Evolutionary conservation across 805 yeast genomes (phyloP).

Genomic region (Myxozyma monticola): DNA sequence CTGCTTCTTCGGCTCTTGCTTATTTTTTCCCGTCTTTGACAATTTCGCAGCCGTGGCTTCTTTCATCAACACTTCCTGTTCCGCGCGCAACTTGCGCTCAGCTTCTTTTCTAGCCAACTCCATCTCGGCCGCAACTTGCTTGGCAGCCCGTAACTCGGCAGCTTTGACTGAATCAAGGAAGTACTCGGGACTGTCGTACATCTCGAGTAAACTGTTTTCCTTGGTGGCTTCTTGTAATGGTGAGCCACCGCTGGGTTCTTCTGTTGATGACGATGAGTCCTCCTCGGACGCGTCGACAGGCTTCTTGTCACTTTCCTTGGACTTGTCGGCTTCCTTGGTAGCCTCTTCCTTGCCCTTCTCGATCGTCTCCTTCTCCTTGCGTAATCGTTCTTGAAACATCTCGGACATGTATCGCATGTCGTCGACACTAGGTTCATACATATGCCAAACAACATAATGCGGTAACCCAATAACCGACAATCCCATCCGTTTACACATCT

Average conservation of each 20-base stretch:
- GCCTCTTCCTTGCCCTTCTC: conserved; percentile 9
- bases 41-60: conserved; percentile 3
- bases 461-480: conserved; percentile 85
- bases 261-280: neutral
- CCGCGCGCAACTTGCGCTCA: conserved; percentile 7
- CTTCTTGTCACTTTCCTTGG: conserved; percentile 6
- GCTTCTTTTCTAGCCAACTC: conserved; percentile 11
- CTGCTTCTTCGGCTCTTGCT: neutral
- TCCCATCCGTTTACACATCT: conserved; percentile 82
- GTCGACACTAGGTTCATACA: conserved; percentile 91
- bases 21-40: neutral
- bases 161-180: conserved; percentile 20
- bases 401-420: conserved; percentile 66
- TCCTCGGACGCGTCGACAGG: conserved; percentile 2
- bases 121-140: conserved; percentile 20
- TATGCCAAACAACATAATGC: conserved; percentile 95
- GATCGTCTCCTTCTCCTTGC: conserved; percentile 39
- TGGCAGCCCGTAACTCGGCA: conserved; percentile 21
- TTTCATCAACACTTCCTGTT: neutral
- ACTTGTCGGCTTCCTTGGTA: conserved; percentile 1
- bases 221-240: conserved; percentile 16
- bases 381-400: conserved; percentile 41
- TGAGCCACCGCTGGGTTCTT: conserved; percentile 7
- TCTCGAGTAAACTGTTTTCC: conserved; percentile 8
- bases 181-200: conserved; percentile 19